Conservation (phyloP, 208 protist species). For the Crithidia acanthocephali region DNA sequence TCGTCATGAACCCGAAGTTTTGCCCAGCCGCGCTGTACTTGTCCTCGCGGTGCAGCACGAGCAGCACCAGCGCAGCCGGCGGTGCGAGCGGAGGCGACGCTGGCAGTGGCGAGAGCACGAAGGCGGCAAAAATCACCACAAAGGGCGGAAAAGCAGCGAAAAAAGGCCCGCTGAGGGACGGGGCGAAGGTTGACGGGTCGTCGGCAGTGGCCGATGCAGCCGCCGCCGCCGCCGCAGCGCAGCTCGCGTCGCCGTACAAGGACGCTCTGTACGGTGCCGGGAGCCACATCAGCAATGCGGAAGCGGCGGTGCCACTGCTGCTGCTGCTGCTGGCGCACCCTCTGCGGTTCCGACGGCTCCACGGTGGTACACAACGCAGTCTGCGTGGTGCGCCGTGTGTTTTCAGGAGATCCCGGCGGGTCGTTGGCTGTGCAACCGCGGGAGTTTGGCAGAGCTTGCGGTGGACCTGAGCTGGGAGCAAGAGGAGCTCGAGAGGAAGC, state of each 20-base stretch:
- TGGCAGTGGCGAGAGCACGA: background rate
- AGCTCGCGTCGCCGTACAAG: slow-evolving; percentile 2
- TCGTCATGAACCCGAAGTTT: slow-evolving; percentile 55
- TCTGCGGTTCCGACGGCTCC: background rate
- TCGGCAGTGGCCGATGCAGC: no score
- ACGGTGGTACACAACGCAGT: slow-evolving; percentile 35
- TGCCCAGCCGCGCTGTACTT: slow-evolving; percentile 56
- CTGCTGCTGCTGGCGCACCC: background rate
- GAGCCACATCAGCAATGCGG: background rate
- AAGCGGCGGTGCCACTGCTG: background rate
- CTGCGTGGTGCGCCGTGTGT: slow-evolving; percentile 54
- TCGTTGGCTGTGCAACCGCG: slow-evolving; percentile 51
- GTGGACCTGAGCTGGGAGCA: slow-evolving; percentile 44
- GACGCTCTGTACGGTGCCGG: slow-evolving; percentile 4
- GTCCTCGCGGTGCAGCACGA: slow-evolving; percentile 24
- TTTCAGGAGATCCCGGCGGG: slow-evolving; percentile 51
- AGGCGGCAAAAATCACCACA: background rate
- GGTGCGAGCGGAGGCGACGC: background rate
- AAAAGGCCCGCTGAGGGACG: slow-evolving; percentile 14
- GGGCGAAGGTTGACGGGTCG: background rate
- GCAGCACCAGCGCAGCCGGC: background rate
- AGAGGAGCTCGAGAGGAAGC: slow-evolving; percentile 26
- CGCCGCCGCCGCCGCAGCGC: background rate
- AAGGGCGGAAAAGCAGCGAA: background rate
- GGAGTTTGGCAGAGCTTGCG: slow-evolving; percentile 49